A percentile compares a stretch with the other conserved stretches of the same genome.
phyloP scores from a whole-genome alignment of 2,329 filamentous ascomycete genomes.

The Penicillium sp. region DNA sequence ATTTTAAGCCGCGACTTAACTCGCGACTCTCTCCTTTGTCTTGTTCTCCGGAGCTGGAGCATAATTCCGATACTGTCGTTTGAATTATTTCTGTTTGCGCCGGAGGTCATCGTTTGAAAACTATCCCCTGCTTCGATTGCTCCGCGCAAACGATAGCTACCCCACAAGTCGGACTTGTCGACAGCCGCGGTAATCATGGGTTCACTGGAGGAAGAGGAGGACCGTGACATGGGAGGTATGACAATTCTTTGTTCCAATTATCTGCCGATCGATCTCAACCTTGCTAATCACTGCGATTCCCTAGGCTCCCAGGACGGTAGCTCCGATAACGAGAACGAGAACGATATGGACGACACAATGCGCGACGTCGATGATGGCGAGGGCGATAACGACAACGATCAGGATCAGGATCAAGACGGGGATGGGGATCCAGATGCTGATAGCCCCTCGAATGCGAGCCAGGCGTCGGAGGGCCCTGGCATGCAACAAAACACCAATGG shows the following conservation, averaged over 20 bases:
- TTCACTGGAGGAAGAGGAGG: constrained; percentile 41
- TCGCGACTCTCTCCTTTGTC: background rate
- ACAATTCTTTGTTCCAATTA: constrained; percentile 4
- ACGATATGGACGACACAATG: constrained; percentile 43
- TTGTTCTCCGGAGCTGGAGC: background rate
- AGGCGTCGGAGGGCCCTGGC: constrained; percentile 38
- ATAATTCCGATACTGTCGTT: background rate
- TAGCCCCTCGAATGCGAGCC: constrained; percentile 41
- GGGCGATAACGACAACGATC: constrained; percentile 30
- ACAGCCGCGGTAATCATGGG: constrained; percentile 24
- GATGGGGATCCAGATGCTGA: constrained; percentile 36
- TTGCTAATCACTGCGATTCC: background rate
- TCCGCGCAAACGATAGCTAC: background rate
- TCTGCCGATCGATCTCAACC: background rate
- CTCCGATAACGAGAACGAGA: constrained; percentile 44
- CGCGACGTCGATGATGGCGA: constrained; percentile 43
- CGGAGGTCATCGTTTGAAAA: background rate
- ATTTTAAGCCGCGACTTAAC: background rate
- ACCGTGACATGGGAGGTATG: constrained; percentile 42
- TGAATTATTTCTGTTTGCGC: background rate
- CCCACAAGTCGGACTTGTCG: background rate
- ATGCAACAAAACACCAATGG: constrained; percentile 48
- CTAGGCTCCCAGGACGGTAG: constrained; percentile 49
- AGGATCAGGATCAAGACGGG: constrained; percentile 11
- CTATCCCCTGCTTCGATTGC: background rate